Base-by-base conservation (phyloP, 768 basidiomycete species). In the Amanita phalloides region DNA sequence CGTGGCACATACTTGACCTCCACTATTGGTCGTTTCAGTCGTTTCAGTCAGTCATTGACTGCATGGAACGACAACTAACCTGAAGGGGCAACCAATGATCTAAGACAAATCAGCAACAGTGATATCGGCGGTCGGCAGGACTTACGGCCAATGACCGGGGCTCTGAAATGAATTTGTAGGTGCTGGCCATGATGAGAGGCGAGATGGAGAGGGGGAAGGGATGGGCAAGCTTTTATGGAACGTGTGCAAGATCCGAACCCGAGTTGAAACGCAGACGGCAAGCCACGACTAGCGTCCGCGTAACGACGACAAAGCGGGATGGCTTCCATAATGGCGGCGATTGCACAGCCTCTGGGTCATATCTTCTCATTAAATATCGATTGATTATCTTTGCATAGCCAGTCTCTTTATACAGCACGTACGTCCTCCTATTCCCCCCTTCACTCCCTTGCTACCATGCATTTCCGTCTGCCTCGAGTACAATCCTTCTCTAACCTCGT, bases 21-120 rank as follows among this genome's bases (percentile, higher is more conserved):
- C 85, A 57, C 84, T 85, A 49, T 38, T 41, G 45, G 50, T 45
- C 32, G 45, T 1, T 13, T 33, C 33, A 13, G 49, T 13, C n/a
- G n/a, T n/a, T n/a, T n/a, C 58, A 30, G 30, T 25, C 17, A 53
- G 46, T 53, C 42, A 49, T 46, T 14, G 44, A 46, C 43, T 48
- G 47, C 45, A 47, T 23, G 35, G 6, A 44, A 30, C 54, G 49
- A 53, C 43, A 56, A 71, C 80, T 64, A 60, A 90, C 92, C 88
- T 91, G 77, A 96, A 96, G 13, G 94, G 94, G 70, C 93, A 96
- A 25, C 90, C 92, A 26, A 98, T 84, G 60, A 98, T 88, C 86
- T 93, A 55, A 50, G 49, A 45, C 39, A 37, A 35, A 54, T 53
- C 45, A 61, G 48, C 60, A 21, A 48, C 25, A 21, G 41, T 26